Evolutionary conservation across 768 basidiomycete species (phyloP).

Genomic region (Hypholoma sublateritium): DNA sequence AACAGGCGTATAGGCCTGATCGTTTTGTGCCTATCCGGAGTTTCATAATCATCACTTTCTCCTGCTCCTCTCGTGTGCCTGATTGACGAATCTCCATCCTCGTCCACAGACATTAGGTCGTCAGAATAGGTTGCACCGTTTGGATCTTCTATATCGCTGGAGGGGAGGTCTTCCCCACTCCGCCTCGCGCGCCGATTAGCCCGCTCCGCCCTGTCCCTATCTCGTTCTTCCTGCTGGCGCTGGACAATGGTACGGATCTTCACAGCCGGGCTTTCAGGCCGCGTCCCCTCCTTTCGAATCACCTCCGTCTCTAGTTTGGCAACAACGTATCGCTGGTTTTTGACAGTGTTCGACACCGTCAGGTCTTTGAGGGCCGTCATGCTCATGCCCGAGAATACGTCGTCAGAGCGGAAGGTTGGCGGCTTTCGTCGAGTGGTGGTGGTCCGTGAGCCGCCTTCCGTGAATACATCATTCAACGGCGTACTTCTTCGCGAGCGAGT

Average conservation of each 20-base stretch:
- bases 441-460: conserved; percentile 23
- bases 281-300: conserved; percentile 61
- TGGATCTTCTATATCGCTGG: conserved; percentile 27
- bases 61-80: conserved; percentile 67
- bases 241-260: conserved; percentile 70
- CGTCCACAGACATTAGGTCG: conserved; percentile 10
- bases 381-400: conserved; percentile 64
- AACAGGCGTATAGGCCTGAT: conserved; percentile 41
- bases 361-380: conserved; percentile 67
- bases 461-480: conserved; percentile 36
- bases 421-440: conserved; percentile 44
- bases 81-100: conserved; percentile 20
- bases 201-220: conserved; percentile 51
- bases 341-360: conserved; percentile 69
- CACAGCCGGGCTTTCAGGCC: conserved; percentile 80
- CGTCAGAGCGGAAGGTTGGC: conserved; percentile 31
- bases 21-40: conserved; percentile 49
- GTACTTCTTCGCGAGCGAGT: conserved; percentile 46
- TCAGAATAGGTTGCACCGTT: conserved; percentile 30
- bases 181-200: conserved; percentile 59
- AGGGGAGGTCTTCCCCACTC: conserved; percentile 36
- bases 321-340: conserved; percentile 66
- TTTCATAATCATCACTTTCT: conserved; percentile 80
- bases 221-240: conserved; percentile 65
- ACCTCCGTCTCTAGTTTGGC: conserved; percentile 69